Conservation (phyloP, 306 rosid genomes). For the Quercus robur region DNA sequence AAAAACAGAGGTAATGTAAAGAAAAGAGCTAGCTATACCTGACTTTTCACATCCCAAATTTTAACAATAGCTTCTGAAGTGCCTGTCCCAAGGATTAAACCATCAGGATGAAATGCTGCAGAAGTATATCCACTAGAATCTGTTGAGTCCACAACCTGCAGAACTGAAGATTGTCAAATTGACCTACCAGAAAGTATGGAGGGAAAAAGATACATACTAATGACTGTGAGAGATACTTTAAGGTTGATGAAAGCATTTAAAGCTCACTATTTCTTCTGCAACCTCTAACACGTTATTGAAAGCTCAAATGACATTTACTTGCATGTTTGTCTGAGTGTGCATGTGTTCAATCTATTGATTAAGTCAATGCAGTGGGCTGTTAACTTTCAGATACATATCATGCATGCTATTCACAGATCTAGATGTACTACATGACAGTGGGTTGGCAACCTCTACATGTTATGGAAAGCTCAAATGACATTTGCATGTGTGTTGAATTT, state of each 20-base stretch:
- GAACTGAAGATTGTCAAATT: constrained; percentile 14
- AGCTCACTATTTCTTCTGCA: not conserved
- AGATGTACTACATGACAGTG: not conserved
- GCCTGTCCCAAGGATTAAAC: constrained; percentile 99
- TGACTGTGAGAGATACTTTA: not conserved
- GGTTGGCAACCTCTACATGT: not conserved
- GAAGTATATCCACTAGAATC: constrained; percentile 85
- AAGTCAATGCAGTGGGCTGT: not conserved
- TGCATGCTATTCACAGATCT: not conserved
- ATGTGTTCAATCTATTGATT: not conserved
- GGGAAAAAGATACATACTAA: not conserved
- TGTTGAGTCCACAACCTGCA: constrained; percentile 73
- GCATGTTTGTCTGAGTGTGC: not conserved
- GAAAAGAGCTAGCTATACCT: constrained; percentile 41
- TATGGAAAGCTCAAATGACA: not conserved
- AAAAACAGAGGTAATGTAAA: constrained; percentile 1
- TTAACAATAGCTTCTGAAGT: constrained; percentile 81
- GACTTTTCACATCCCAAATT: constrained; percentile 99
- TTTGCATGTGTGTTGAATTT: not conserved
- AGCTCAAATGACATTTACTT: not conserved
- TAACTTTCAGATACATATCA: not conserved
- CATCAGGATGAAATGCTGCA: constrained; percentile 99
- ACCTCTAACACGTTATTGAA: not conserved
- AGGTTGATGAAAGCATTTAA: not conserved
- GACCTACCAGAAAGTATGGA: constrained; percentile 3